Evolutionary conservation across 495 filamentous ascomycete genomes (phyloP), one percentile per base, ranked within the genome.

Genomic region (Penicillium lividum): DNA sequence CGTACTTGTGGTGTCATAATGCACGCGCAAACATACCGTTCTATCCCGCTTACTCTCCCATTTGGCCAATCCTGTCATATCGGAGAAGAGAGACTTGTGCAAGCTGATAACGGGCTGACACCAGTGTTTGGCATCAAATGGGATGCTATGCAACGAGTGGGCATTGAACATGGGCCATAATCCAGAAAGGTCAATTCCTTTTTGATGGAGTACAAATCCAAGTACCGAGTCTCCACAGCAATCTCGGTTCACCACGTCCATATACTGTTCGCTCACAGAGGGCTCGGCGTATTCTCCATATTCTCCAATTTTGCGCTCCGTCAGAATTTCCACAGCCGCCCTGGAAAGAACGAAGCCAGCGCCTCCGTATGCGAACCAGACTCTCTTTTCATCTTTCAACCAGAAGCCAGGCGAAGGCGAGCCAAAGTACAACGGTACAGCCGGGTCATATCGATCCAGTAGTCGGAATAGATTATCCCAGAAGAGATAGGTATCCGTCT

Each of bases 401-500:
- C 16, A n/a, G 3, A 65, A 59, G 3, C 72, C 70, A 0, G 70
- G 71, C 54, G 80, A 68, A 47, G 79, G 72, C 5, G 72, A 73
- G 6, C 83, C 83, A 45, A 86, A 75, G 66, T 86, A 86, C 15
- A 78, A 56, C 51, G 78, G 73, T n/a, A 71, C 68, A 4, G 69
- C 62, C 4, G 77, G 74, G 62, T 84, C 75, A 28, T 84, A 75
- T 38, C 72, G 77, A 18, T 67, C 71, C 25, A 87, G 68, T 54
- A 83, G 78, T 11, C 78, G 79, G 59, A 85, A 79, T 47, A 87
- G 63, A 46, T 84, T 86, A 60, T 82, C 78, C 84, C 84, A 87
- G n/a, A 86, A 72, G 33, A 84, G 61, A 59, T 85, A 87, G 1
- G 84, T 86, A 66, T 89, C 85, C 7, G 80, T 79, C 59, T 87